These are phyloP conservation scores for Mortierella sp. DNA, from an alignment of 371 early-diverging fungal species.

Conservation along the genomic window DNA sequence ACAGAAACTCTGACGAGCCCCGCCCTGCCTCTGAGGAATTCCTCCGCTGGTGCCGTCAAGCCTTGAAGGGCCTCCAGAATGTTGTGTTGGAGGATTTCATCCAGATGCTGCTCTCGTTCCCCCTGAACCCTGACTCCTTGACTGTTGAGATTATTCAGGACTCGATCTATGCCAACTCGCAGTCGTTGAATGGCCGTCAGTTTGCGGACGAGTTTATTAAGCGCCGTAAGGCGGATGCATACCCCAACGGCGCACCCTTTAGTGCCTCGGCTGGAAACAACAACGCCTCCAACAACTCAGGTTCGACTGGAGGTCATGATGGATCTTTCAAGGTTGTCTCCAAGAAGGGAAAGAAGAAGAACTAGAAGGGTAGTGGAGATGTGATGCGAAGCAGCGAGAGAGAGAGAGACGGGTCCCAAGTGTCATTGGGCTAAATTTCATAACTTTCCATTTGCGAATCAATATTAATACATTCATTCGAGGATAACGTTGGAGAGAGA, in stretches of 20 bases:
- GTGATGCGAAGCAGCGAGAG: too few species aligned
- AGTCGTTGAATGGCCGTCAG: constrained; percentile 79
- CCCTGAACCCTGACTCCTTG: constrained; percentile 75
- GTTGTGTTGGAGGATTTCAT: constrained; percentile 82
- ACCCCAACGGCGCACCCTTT: constrained; percentile 52
- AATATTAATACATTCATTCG: not conserved
- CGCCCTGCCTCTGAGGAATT: constrained; percentile 80
- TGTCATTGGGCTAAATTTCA: not conserved
- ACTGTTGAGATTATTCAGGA: constrained; percentile 86
- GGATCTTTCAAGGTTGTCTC: constrained; percentile 67
- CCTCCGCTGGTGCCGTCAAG: constrained; percentile 80
- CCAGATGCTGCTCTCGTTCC: constrained; percentile 84
- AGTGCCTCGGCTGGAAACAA: constrained; percentile 13
- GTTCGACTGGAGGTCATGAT: not conserved
- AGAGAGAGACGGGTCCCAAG: too few species aligned
- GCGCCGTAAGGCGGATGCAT: constrained; percentile 83
- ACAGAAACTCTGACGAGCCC: constrained; percentile 59
- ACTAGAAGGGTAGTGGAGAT: not conserved
- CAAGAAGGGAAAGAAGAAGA: constrained; percentile 70
- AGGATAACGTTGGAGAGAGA: not conserved
- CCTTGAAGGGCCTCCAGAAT: constrained; percentile 77
- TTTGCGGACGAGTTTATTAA: constrained; percentile 88
- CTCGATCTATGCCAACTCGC: constrained; percentile 82
- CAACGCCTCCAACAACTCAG: not conserved
- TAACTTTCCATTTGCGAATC: not conserved